Percentiles rank a stretch among this genome's conserved stretches.
These are phyloP conservation scores for Fusarium goolgardi DNA, from an alignment of 2,329 filamentous ascomycete species.

Conservation along the genomic window DNA sequence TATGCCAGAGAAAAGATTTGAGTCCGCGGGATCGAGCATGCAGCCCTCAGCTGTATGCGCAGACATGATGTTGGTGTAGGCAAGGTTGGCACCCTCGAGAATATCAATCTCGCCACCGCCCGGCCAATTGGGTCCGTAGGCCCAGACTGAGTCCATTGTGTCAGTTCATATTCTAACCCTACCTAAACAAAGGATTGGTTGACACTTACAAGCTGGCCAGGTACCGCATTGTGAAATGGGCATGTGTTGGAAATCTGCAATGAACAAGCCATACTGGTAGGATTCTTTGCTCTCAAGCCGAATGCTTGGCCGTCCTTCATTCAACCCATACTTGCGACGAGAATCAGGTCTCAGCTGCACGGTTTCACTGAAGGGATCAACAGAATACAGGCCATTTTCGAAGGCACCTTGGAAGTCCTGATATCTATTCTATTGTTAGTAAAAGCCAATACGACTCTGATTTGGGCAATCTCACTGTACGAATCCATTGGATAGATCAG, in stretches of 20 bases:
- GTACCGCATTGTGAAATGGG: slow-evolving; percentile 75
- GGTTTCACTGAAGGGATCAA: slow-evolving; percentile 55
- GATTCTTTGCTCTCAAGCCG: slow-evolving; percentile 72
- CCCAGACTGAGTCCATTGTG: slow-evolving; percentile 57
- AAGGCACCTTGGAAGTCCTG: slow-evolving; percentile 57
- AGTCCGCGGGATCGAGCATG: slow-evolving; percentile 38
- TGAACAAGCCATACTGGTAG: slow-evolving; percentile 75
- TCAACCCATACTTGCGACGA: slow-evolving; percentile 52
- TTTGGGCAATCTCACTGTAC: slow-evolving; percentile 66
- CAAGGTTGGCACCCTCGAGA: slow-evolving; percentile 75
- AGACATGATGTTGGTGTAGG: slow-evolving; percentile 69
- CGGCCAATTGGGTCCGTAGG: slow-evolving; percentile 70
- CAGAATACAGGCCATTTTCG: slow-evolving; percentile 55
- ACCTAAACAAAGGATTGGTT: not conserved
- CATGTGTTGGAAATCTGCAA: slow-evolving; percentile 80
- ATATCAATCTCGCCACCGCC: slow-evolving; percentile 74
- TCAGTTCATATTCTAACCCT: slow-evolving; percentile 14
- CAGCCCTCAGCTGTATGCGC: slow-evolving; percentile 65
- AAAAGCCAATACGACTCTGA: slow-evolving; percentile 14
- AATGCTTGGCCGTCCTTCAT: slow-evolving; percentile 67
- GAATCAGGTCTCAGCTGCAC: slow-evolving; percentile 62
- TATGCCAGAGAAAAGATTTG: slow-evolving; percentile 44
- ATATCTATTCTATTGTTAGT: slow-evolving; percentile 52
- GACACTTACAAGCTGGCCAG: slow-evolving; percentile 74
- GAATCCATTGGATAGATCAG: slow-evolving; percentile 74